Conservation (phyloP, 805 yeast genomes). For the Pachysolen tannophilus region DNA sequence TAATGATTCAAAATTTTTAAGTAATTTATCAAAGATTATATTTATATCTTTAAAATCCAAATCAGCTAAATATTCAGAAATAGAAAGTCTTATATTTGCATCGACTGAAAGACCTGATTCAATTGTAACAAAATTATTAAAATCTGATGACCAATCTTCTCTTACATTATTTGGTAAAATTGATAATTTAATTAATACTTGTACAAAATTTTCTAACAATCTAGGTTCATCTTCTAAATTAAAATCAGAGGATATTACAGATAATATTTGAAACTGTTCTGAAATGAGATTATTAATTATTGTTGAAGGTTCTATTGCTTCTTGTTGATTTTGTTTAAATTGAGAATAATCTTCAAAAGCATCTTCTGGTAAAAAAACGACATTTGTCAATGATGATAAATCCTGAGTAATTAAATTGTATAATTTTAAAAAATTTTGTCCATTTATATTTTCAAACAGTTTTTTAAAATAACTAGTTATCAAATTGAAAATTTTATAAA, state of each 20-base stretch:
- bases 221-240: conserved; percentile 12
- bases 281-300: conserved; percentile 16
- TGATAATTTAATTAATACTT: conserved; percentile 29
- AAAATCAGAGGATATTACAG: conserved; percentile 14
- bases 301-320: conserved; percentile 15
- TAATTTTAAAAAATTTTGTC: conserved; percentile 4
- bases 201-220: conserved; percentile 12
- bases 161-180: conserved; percentile 32
- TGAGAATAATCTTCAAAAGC: conserved; percentile 15
- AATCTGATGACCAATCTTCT: conserved; percentile 49
- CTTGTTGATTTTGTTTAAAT: conserved; percentile 15
- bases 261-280: conserved; percentile 23
- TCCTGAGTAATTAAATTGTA: conserved; percentile 14
- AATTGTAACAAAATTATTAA: conserved; percentile 63
- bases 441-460: conserved; percentile 9
- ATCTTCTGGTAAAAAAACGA: conserved; percentile 11
- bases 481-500: conserved; percentile 19
- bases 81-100: conserved; percentile 49
- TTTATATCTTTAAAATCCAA: conserved; percentile 33
- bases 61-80: conserved; percentile 48
- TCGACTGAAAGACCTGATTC: conserved; percentile 63
- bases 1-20: conserved; percentile 11
- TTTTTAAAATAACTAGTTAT: conserved; percentile 19
- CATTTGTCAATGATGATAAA: conserved; percentile 11
- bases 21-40: conserved; percentile 15